Evolutionary conservation across 2,329 filamentous ascomycete genomes (phyloP), one percentile per base, ranked within the genome.

Genomic region (Tolypocladium inflatum): DNA sequence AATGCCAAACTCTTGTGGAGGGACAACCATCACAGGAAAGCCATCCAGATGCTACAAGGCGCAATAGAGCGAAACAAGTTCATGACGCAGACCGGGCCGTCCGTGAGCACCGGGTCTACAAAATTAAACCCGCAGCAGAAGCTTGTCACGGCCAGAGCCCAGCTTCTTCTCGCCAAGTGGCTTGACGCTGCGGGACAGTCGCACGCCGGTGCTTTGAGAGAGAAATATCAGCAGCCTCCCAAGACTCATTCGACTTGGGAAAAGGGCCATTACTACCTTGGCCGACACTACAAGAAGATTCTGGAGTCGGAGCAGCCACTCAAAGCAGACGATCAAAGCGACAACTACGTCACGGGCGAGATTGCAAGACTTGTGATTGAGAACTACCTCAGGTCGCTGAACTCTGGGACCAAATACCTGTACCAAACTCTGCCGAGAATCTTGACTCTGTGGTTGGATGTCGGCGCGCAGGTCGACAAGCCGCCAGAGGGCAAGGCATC

Each of bases 231-330:
- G 61, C 83, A 88, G 63, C 92, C 92, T 1, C 84, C 89, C n/a
- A 86, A 82, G 68, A 85, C 83, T 1, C 77, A 79, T 65, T 75
- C 78, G 6, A 84, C 84, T 55, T 99, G 93, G 92, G 94, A 99
- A 70, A 97, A 97, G 72, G 92, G 91, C 0, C 93, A 97, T 69
- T 99, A 97, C 71, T 96, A 97, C 70, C 82, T 99, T 11, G 94
- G 94, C 6, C 91, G 93, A 53, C 91, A 97, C 73, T 99, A 99
- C 80, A 95, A 96, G 71, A 99, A 97, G 72, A 82, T 97, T 4
- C 78, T 97, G 3, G 93, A 97, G 66, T 90, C 91, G 0, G 91
- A 97, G 70, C 92, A 91, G 71, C 78, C 82, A 2, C 82, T 96
- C 56, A 86, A 88, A 42, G 78, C 83, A 21, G 83, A 87, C 35